Evolutionary conservation across 1,139 yeast genomes (phyloP).

Genomic region (Taphrina pruni): DNA sequence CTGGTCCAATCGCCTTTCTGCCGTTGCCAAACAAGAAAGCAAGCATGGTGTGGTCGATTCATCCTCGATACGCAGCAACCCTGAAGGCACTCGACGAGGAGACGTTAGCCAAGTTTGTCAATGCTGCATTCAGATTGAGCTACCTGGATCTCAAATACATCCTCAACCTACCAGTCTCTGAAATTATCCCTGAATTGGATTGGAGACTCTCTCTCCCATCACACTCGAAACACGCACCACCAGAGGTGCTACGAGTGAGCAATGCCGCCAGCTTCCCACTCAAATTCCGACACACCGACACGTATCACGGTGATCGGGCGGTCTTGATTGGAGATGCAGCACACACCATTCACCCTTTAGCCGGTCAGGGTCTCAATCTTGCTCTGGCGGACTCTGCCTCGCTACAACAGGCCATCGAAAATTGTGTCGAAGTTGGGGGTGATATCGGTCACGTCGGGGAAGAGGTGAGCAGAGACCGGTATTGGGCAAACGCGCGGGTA

Average conservation of each 20-base stretch:
- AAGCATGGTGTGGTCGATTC: constrained; percentile 90
- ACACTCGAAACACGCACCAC: constrained; percentile 60
- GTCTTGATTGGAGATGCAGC: constrained; percentile 98
- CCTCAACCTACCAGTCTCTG: constrained; percentile 61
- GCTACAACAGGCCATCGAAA: constrained; percentile 70
- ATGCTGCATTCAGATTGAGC: constrained; percentile 82
- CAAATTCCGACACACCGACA: constrained; percentile 86
- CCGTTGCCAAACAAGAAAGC: constrained; percentile 88
- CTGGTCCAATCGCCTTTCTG: constrained; percentile 90
- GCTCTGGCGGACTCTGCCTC: constrained; percentile 93
- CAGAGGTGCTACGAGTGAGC: constrained; percentile 64
- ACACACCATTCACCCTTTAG: constrained; percentile 94
- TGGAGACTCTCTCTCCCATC: constrained; percentile 65
- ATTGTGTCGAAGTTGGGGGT: constrained; percentile 74
- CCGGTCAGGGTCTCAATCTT: constrained; percentile 98
- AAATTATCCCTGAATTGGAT: constrained; percentile 67
- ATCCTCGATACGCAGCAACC: constrained; percentile 73
- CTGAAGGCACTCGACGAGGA: constrained; percentile 65
- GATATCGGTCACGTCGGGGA: constrained; percentile 75
- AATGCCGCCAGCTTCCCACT: constrained; percentile 84
- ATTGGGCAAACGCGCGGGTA: constrained; percentile 76
- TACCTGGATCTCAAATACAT: constrained; percentile 79
- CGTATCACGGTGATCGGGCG: constrained; percentile 73
- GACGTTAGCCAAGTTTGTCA: constrained; percentile 71
- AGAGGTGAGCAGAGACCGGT: constrained; percentile 80